A percentile compares a stretch with the other conserved stretches of the same genome.
phyloP scores from a whole-genome alignment of 2,329 filamentous ascomycete genomes.

The Aspergillus brunneoviolaceus region DNA sequence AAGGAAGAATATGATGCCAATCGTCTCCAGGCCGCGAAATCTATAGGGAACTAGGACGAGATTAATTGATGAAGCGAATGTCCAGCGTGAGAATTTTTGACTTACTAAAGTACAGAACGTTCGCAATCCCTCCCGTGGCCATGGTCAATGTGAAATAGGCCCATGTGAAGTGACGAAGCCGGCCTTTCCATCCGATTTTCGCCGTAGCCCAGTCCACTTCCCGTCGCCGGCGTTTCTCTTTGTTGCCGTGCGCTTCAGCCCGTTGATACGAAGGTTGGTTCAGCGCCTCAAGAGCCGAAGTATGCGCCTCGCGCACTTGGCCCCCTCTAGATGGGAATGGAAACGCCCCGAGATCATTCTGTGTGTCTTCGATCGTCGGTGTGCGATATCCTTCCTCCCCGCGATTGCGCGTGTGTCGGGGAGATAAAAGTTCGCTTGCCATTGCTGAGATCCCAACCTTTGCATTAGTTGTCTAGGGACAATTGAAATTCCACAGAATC shows the following conservation, averaged over 20 bases:
- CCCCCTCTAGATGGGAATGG: conserved; percentile 14
- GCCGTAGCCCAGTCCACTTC: conserved; percentile 20
- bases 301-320: conserved; percentile 26
- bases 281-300: conserved; percentile 30
- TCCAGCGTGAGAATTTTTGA: conserved; percentile 1
- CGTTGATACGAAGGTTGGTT: conserved; percentile 23
- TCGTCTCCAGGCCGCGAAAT: conserved; percentile 56
- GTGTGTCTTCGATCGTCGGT: conserved; percentile 46
- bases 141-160: conserved; percentile 75
- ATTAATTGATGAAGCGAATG: too few relatives aligned
- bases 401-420: conserved; percentile 37
- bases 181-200: conserved; percentile 50
- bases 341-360: conserved; percentile 23
- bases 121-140: conserved; percentile 61
- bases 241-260: conserved; percentile 15
- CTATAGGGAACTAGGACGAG: conserved; percentile 49
- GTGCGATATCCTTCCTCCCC: conserved; percentile 48
- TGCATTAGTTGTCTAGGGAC: not conserved
- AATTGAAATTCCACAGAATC: not conserved
- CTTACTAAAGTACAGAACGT: conserved; percentile 58
- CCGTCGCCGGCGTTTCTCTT: conserved; percentile 11
- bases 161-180: conserved; percentile 68
- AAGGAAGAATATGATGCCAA: conserved; percentile 63
- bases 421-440: conserved; percentile 21
- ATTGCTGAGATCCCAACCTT: conserved; percentile 14